Percentiles rank a stretch among this genome's conserved stretches.
Conservation (phyloP, 306 rosid species). For the Cucurbita pepo region DNA sequence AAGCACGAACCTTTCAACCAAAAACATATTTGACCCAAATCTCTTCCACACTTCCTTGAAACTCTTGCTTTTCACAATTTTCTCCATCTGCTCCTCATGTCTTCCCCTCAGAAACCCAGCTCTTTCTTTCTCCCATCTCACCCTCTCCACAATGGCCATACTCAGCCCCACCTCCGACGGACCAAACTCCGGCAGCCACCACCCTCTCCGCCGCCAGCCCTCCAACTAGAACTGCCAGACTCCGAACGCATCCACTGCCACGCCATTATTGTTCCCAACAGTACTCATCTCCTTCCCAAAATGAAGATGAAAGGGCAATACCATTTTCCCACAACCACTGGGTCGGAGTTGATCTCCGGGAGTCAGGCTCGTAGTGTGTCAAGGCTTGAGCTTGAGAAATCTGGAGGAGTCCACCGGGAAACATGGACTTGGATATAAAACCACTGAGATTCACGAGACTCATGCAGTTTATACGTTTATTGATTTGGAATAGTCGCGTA, state of each 20-base stretch:
- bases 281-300: slow-evolving; percentile 35
- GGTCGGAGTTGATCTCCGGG: slow-evolving; percentile 19
- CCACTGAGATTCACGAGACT: slow-evolving; percentile 14
- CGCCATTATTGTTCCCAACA: not conserved
- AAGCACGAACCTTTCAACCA: slow-evolving; percentile 39
- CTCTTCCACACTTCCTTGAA: slow-evolving; percentile 24
- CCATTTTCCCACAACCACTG: slow-evolving; percentile 56
- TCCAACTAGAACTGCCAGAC: slow-evolving; percentile 22
- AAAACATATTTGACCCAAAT: slow-evolving; percentile 26
- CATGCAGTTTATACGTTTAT: not conserved
- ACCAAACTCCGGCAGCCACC: slow-evolving; percentile 21
- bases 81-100: not conserved
- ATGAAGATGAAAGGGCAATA: slow-evolving; percentile 52
- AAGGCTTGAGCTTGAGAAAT: slow-evolving; percentile 30
- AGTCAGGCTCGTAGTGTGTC: slow-evolving; percentile 23
- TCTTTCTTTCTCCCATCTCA: slow-evolving; percentile 36
- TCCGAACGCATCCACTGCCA: slow-evolving; percentile 38
- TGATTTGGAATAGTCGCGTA: slow-evolving; percentile 20
- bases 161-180: slow-evolving; percentile 36
- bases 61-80: slow-evolving; percentile 28
- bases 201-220: slow-evolving; percentile 19
- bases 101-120: slow-evolving; percentile 21
- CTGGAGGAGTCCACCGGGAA: slow-evolving; percentile 32
- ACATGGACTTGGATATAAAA: slow-evolving; percentile 37
- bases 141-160: slow-evolving; percentile 33